phyloP scores from a whole-genome alignment of 352 stramenopile species.

The Pythium rhizo-oryzae region DNA sequence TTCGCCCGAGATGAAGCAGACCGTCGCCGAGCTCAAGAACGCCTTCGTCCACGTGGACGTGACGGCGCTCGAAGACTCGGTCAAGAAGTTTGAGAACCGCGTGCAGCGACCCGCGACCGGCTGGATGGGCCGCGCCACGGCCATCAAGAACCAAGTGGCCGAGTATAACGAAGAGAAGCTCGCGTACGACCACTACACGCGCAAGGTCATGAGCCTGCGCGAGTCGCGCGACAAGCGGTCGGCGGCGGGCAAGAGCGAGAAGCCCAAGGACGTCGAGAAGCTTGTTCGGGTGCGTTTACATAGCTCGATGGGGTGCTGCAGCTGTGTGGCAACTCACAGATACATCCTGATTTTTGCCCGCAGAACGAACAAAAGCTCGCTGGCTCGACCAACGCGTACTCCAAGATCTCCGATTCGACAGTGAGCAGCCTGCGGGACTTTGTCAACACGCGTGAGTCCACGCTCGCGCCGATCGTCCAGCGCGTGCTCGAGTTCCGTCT shows the following conservation, averaged over 20 bases:
- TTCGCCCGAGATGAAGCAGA: constrained; percentile 62
- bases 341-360: background rate
- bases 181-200: constrained; percentile 80
- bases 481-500: constrained; percentile 70
- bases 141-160: constrained; percentile 48
- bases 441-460: constrained; percentile 55
- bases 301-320: background rate
- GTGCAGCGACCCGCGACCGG: constrained; percentile 58
- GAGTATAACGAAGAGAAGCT: constrained; percentile 69
- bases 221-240: constrained; percentile 68
- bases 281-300: constrained; percentile 52
- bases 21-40: constrained; percentile 59
- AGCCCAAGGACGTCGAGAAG: constrained; percentile 76
- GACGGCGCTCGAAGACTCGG: constrained; percentile 51
- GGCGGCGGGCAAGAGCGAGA: constrained; percentile 53
- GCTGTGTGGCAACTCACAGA: background rate
- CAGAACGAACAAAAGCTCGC: constrained; percentile 84
- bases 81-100: constrained; percentile 58
- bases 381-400: constrained; percentile 64
- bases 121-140: constrained; percentile 53
- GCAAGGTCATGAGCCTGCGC: constrained; percentile 67
- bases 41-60: constrained; percentile 64
- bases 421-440: constrained; percentile 66
- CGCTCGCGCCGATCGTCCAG: constrained; percentile 63
- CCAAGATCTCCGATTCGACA: constrained; percentile 61